Evolutionary conservation across 129 eudicot genomes (phyloP).

Genomic region (Artemisia annua): DNA sequence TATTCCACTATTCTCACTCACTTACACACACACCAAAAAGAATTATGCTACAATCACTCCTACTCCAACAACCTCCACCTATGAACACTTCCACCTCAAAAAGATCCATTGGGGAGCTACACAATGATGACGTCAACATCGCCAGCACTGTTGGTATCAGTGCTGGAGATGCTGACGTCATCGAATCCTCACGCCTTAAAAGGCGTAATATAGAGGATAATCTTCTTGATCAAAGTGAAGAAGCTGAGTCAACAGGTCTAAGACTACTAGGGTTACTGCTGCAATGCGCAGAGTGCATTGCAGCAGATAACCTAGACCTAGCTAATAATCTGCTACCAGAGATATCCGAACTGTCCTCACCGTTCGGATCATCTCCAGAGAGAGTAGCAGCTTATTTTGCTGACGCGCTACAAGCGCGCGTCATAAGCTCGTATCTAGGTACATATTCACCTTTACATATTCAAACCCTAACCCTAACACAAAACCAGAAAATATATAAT

Average conservation of each 20-base stretch:
- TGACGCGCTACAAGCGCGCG: constrained; percentile 67
- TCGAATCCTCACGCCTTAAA: background rate
- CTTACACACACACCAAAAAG: background rate
- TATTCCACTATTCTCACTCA: constrained; percentile 6
- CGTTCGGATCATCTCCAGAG: constrained; percentile 89
- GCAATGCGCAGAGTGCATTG: constrained; percentile 88
- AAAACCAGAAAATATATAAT: constrained; percentile 47
- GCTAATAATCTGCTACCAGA: constrained; percentile 66
- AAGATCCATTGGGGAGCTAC: background rate
- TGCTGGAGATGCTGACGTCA: constrained; percentile 24
- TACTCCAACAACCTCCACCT: constrained; percentile 32
- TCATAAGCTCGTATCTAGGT: constrained; percentile 59
- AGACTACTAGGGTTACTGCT: constrained; percentile 63
- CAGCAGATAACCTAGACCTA: constrained; percentile 63
- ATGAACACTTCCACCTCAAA: constrained; percentile 21
- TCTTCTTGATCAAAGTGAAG: constrained; percentile 27
- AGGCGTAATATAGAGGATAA: constrained; percentile 29
- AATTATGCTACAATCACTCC: constrained; percentile 56
- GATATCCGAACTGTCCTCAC: constrained; percentile 68
- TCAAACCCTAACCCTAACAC: constrained; percentile 35
- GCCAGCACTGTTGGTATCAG: background rate
- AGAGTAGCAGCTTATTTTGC: constrained; percentile 91
- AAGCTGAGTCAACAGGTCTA: constrained; percentile 58
- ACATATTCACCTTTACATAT: constrained; percentile 51
- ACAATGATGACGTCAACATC: constrained; percentile 16